Base-by-base conservation (phyloP, 495 filamentous ascomycete species). In the Lasiosphaeris hirsuta region DNA sequence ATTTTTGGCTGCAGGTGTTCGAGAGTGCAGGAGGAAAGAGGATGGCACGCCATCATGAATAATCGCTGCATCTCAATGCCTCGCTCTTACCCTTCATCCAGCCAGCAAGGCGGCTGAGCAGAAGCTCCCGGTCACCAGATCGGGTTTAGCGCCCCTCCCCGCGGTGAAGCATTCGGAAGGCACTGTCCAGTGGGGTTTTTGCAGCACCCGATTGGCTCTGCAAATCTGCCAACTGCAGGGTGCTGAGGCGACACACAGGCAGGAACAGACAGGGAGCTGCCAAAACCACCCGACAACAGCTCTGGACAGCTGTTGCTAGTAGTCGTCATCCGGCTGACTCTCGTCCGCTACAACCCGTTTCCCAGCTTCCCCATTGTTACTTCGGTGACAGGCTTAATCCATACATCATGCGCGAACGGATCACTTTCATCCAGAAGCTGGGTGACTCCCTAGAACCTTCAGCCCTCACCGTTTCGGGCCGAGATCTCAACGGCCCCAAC, bases 351-450 rank as follows among this genome's bases (percentile, higher is more conserved):
- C 37, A 51, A 18, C 33, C 23, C 44, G n/a, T 23, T 10, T 38
- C 14, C 7, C 17, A 35, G 10, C 19, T n/a, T 41, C 52, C 37
- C 10, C 23, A 15, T 18, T 14, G 17, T n/a, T 14, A 43, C 10
- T 10, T 37, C 9, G 7, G 13, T 10, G 11, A 15, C 9, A 18
- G 6, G 15, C 5, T 11, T 37, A 48, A 34, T 1, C 9, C 0
- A 19, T 14, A 23, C 43, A 51, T 13, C 49, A 97, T 97, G 93
- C 86, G 87, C 62, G 86, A 90, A 74, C 81, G 93, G 70, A 86
- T 90, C 49, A 96, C 93, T 15, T 96, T 85, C 68, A 66, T 96
- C 52, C 86, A 90, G 45, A 77, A 76, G 40, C 66, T 81, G 33
- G 77, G 84, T 17, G 75, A 86, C 42, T 78, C 78, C 1, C 79